Percentiles rank a stretch among this genome's conserved stretches.
Conservation (phyloP, 2,329 filamentous ascomycete species). For the Aspergillus oerlinghausenensis region DNA sequence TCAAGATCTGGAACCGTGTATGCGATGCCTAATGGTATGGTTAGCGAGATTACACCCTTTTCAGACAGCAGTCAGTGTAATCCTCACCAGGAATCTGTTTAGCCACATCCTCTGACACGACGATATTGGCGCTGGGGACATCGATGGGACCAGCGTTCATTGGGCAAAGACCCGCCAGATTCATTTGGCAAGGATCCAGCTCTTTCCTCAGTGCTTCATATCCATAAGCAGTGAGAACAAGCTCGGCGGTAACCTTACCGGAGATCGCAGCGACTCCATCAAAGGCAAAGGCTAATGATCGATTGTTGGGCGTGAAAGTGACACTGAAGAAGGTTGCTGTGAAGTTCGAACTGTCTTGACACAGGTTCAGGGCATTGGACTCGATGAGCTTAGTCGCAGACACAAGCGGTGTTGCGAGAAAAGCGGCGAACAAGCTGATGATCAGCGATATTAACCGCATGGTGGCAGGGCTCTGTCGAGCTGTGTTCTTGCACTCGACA, state of each 20-base stretch:
- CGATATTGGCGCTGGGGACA: slow-evolving; percentile 63
- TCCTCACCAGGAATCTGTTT: slow-evolving; percentile 61
- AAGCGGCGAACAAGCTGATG: slow-evolving; percentile 36
- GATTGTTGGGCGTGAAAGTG: slow-evolving; percentile 59
- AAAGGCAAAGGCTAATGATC: slow-evolving; percentile 66
- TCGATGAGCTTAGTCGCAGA: slow-evolving; percentile 65
- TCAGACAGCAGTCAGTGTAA: background rate
- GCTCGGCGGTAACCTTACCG: slow-evolving; percentile 73
- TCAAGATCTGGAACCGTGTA: slow-evolving; percentile 90
- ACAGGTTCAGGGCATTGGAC: slow-evolving; percentile 78
- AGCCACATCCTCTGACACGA: slow-evolving; percentile 54
- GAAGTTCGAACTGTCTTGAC: slow-evolving; percentile 77
- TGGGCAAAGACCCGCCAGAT: slow-evolving; percentile 74
- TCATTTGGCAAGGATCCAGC: slow-evolving; percentile 70
- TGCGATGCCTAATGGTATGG: slow-evolving; percentile 57
- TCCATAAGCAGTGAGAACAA: slow-evolving; percentile 77
- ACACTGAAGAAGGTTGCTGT: slow-evolving; percentile 85
- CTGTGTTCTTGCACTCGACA: slow-evolving; percentile 1
- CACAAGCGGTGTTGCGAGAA: slow-evolving; percentile 45
- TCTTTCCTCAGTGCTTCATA: slow-evolving; percentile 63
- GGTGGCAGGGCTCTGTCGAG: slow-evolving; percentile 13
- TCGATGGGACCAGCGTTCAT: slow-evolving; percentile 82
- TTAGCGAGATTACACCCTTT: slow-evolving; percentile 4
- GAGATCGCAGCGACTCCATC: slow-evolving; percentile 77
- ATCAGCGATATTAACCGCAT: slow-evolving; percentile 34